Evolutionary conservation across 169 alveolate species (phyloP).

Genomic region (Amoebophrya sp.): DNA sequence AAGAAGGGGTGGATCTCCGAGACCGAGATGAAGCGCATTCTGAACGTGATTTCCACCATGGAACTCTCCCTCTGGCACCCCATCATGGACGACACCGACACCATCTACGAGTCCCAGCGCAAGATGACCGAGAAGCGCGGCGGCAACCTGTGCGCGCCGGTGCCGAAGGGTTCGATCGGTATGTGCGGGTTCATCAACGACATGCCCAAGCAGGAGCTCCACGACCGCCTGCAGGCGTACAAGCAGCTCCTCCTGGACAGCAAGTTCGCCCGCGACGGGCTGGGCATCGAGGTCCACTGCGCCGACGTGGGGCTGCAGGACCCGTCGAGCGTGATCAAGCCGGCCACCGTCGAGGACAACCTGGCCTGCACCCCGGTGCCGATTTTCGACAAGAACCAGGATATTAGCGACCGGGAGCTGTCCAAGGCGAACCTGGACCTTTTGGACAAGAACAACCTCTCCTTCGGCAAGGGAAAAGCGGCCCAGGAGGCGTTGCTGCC

Average conservation of each 20-base stretch:
- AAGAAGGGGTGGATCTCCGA: slow-evolving; percentile 25
- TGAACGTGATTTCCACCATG: slow-evolving; percentile 26
- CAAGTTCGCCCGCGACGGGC: slow-evolving; percentile 6
- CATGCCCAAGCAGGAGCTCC: background rate
- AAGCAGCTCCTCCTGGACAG: background rate
- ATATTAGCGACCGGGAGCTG: background rate
- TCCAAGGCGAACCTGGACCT: background rate
- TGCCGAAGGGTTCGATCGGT: background rate
- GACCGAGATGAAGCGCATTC: slow-evolving; percentile 17
- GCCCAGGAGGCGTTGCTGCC: too few relatives aligned
- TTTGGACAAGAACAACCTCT: background rate
- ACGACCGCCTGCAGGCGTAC: background rate
- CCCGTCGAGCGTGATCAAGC: background rate
- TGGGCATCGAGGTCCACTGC: slow-evolving; percentile 25
- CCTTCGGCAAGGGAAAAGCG: too few relatives aligned
- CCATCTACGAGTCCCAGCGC: background rate
- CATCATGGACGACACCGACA: slow-evolving; percentile 22
- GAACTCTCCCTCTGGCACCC: slow-evolving; percentile 27
- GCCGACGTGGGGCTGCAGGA: slow-evolving; percentile 28
- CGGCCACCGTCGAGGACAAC: background rate
- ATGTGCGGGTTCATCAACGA: background rate
- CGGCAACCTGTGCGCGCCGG: slow-evolving; percentile 34
- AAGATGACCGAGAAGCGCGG: slow-evolving; percentile 27
- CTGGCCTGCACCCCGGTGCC: background rate
- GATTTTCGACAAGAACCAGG: background rate